Evolutionary conservation across 371 early-diverging fungal genomes (phyloP), one percentile per base, ranked within the genome.

Genomic region (Mucor indicus): DNA sequence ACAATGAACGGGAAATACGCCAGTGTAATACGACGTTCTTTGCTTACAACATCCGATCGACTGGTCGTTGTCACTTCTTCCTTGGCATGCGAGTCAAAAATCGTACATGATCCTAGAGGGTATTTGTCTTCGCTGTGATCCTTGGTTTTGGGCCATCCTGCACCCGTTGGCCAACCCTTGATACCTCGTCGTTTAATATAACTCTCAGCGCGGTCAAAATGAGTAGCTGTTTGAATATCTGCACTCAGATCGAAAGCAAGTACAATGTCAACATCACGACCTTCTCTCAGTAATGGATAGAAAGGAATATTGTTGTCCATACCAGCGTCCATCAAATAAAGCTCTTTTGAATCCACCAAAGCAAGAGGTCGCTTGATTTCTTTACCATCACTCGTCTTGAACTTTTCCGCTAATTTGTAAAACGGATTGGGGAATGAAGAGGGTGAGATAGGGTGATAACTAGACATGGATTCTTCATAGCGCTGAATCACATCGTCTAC

Each of bases 301-400:
- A 89, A 70, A 0, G 90, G 87, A 19, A 86, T 61, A 44, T 89
- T 87, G 59, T 87, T 89, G 39, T 85, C 82, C 74, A 83, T 72
- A 1, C 87, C 89, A 16, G 86, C 86, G 57, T 89, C 89, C 68
- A 84, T 82, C 24, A 86, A 57, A 19, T 75, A 75, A 15, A 87
- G 48, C 4, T 79, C 50, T 20, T 54, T 23, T 3, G 60, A 49
- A 31, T 48, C 50, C 20, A 50, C 40, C 25, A 48, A 37, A 31
- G 44, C 61, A 25, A 24, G 63, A 17, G 53, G 69, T 60, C 44
- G 59, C 38, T 45, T 49, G 29, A 36, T 29, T 4, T 40, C 39
- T 24, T 58, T 46, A 11, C 11, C 11, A 27, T 27, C 29, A 27
- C 29, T 27, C 5, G 7, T 27, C 29, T 27, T 27, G 11, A 11